A percentile compares a stretch with the other conserved stretches of the same genome.
phyloP scores from a whole-genome alignment of 176 grass and related monocot species.

The Triticum dicoccoides region DNA sequence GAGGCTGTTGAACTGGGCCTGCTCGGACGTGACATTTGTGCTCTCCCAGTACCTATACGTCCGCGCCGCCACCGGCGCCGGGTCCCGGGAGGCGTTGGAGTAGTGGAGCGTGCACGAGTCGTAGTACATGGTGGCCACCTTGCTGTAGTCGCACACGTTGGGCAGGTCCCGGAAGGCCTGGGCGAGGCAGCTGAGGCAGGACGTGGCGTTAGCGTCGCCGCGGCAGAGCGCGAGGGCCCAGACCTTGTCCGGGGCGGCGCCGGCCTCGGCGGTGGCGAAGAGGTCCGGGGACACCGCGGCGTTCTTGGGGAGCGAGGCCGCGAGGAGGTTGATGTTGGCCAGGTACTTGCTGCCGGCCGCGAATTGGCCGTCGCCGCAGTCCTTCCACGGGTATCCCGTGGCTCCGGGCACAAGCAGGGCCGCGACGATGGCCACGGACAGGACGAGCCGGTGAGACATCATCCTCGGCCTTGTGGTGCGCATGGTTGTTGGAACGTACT shows the following conservation, averaged over 20 bases:
- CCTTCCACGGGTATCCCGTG: background rate
- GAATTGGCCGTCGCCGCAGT: background rate
- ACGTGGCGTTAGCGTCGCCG: constrained; percentile 11
- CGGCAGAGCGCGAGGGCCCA: constrained; percentile 34
- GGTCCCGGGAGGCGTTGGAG: background rate
- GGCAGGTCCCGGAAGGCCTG: constrained; percentile 15
- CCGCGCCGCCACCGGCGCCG: too few relatives aligned
- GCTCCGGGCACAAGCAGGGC: background rate
- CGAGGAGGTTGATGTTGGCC: constrained; percentile 27
- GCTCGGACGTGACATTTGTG: too few relatives aligned
- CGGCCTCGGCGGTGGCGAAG: constrained; percentile 14
- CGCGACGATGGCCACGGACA: too few relatives aligned
- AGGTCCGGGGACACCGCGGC: constrained; percentile 20
- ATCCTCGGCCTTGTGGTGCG: too few relatives aligned
- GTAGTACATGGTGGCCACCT: constrained; percentile 20
- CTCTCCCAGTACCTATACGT: too few relatives aligned
- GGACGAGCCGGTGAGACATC: too few relatives aligned
- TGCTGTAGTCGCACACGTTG: background rate
- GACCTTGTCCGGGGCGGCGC: constrained; percentile 8
- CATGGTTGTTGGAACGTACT: too few relatives aligned
- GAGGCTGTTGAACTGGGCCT: too few relatives aligned
- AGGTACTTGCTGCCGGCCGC: constrained; percentile 30
- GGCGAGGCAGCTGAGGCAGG: constrained; percentile 11
- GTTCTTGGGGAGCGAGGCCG: constrained; percentile 6
- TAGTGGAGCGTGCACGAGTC: constrained; percentile 25